phyloP scores from a whole-genome alignment of 148 eudicot genomes.

The Fagopyrum tataricum region DNA sequence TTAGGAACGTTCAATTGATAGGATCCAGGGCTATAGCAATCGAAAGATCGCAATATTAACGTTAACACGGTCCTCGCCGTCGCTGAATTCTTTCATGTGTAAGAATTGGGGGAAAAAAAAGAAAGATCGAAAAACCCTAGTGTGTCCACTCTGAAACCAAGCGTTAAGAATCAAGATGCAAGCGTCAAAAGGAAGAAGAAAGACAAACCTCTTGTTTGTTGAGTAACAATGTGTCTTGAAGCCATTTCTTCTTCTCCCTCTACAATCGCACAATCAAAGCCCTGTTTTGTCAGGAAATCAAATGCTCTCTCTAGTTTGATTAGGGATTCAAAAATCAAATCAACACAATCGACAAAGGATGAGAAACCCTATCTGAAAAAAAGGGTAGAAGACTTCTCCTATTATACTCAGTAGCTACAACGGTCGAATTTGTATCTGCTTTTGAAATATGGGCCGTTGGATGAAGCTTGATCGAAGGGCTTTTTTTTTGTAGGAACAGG shows the following conservation, averaged over 20 bases:
- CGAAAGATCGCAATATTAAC: too few species aligned
- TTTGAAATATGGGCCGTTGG: slow-evolving; percentile 10
- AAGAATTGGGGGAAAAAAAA: too few species aligned
- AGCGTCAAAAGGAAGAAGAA: neutral
- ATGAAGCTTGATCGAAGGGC: slow-evolving; percentile 11
- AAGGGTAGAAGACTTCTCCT: slow-evolving; percentile 6
- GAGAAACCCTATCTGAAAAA: slow-evolving; percentile 5
- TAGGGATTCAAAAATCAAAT: neutral
- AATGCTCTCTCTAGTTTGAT: slow-evolving; percentile 13
- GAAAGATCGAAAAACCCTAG: too few species aligned
- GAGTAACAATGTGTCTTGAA: slow-evolving; percentile 39
- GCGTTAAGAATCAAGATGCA: too few species aligned
- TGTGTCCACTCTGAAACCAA: too few species aligned
- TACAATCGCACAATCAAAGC: neutral
- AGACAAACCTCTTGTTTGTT: slow-evolving; percentile 31
- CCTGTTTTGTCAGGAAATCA: neutral
- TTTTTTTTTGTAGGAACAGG: neutral
- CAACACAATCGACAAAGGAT: neutral
- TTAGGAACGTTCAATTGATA: neutral
- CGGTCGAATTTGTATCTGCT: slow-evolving; percentile 13
- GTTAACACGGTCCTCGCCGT: too few species aligned
- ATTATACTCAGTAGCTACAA: slow-evolving; percentile 9
- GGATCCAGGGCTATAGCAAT: neutral
- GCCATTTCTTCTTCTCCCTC: slow-evolving; percentile 26
- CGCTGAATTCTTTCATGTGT: too few species aligned